Percentiles rank a stretch among this genome's conserved stretches.
Conservation (phyloP, 306 rosid genomes). For the Pyrus bretschneideri region DNA sequence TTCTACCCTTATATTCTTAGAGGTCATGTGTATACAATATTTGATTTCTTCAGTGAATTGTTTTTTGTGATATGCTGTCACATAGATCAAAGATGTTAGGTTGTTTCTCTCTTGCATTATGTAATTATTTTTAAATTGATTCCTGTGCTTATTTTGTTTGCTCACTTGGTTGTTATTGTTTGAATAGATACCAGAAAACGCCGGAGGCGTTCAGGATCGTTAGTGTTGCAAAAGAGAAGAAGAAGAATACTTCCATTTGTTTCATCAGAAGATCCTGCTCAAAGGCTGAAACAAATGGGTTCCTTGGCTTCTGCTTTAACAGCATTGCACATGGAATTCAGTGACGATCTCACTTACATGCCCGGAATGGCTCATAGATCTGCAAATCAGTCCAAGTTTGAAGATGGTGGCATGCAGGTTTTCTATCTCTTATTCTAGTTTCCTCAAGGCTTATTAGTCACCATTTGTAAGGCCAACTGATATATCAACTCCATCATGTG, state of each 20-base stretch:
- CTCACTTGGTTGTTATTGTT: neutral
- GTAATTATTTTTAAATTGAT: neutral
- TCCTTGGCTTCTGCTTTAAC: neutral
- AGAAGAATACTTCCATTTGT: neutral
- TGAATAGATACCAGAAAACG: neutral
- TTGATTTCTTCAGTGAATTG: neutral
- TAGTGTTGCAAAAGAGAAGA: neutral
- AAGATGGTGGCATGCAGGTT: neutral
- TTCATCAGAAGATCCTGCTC: neutral
- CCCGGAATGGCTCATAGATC: neutral
- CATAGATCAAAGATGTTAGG: neutral
- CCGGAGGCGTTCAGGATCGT: neutral
- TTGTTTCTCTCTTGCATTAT: neutral
- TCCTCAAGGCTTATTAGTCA: neutral
- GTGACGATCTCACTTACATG: neutral
- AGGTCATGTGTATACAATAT: neutral
- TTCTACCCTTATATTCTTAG: no score
- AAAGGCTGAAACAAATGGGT: neutral
- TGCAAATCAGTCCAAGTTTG: neutral
- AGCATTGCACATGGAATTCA: neutral
- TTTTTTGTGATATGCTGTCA: neutral
- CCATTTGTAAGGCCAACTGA: neutral
- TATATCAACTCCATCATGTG: neutral
- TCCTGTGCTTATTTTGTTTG: neutral
- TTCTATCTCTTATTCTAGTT: neutral